Base-by-base conservation (phyloP, 108 stramenopile genomes). In the Thalassiosira profunda region DNA sequence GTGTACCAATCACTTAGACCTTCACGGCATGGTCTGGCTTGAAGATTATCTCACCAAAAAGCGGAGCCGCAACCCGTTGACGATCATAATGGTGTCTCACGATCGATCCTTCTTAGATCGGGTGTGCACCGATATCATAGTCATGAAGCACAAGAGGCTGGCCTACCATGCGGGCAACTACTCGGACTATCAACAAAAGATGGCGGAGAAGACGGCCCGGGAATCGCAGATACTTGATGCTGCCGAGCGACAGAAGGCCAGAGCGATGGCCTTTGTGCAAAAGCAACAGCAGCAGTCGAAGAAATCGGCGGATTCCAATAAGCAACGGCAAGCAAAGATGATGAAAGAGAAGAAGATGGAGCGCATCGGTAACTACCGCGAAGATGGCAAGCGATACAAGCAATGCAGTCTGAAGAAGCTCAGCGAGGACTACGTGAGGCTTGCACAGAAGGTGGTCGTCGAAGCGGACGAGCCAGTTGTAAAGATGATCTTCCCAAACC, bases 91-190 rank as follows among this genome's bases (percentile, higher is more conserved):
- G 58, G 97, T 98, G 0, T 91, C 89, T 44, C 98, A 98, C 90
- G 98, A 98, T 83, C 95, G 95, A 11, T 79, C 80, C 0, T 98
- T 98, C 66, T 63, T 98, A 81, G 97, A 98, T 57, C 82, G 89
- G 29, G 79, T 95, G 34, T 95, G 91, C 70, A 94, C 95, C 7
- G 97, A 98, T 64, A 35, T 29, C 61, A 29, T 57, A 33, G 94
- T 97, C 70, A 42, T 28, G 74, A 73, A 85, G 29, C 71, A 88
- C 60, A 63, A 81, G 37, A 46, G 51, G 40, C 68, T 91, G 3
- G 68, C 48, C 8, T 91, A 91, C 59, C 84, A 91, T 62, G 62
- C 58, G 5, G 87, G 90, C 24, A 91, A 91, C 72, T 91, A 81
- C 54, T 82, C 85, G 10, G 76, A 75, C 11, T 88, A 78, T 49